These are phyloP conservation scores for Chromera velia DNA, from an alignment of 73 alveolate genomes.

Conservation along the genomic window DNA sequence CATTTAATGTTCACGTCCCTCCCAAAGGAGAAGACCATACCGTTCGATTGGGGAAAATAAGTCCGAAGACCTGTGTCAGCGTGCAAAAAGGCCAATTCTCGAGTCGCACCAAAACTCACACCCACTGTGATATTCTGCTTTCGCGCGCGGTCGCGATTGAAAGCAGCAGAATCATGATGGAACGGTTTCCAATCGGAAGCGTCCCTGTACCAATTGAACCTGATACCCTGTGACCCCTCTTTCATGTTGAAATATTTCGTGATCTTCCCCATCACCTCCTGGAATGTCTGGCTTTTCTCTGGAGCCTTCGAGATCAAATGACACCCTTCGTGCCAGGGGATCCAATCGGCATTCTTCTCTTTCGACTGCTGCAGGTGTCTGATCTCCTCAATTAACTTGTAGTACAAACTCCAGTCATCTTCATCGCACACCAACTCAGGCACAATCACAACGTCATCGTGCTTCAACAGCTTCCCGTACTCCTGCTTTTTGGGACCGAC, in stretches of 20 bases:
- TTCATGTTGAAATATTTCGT: constrained; percentile 20
- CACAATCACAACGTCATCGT: constrained; percentile 32
- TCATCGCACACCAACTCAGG: constrained; percentile 39
- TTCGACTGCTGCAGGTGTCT: neutral
- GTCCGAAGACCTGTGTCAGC: constrained; percentile 21
- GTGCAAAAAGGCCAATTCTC: constrained; percentile 33
- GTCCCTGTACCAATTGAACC: constrained; percentile 38
- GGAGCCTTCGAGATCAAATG: constrained; percentile 24
- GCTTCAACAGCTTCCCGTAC: constrained; percentile 14
- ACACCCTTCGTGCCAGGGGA: constrained; percentile 42
- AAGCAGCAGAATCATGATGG: constrained; percentile 40
- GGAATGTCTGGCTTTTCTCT: constrained; percentile 7
- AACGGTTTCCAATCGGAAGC: constrained; percentile 42
- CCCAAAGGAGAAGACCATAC: constrained; percentile 38
- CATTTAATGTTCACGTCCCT: constrained; percentile 32
- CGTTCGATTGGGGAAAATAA: constrained; percentile 30
- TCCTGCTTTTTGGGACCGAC: neutral
- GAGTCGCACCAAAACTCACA: constrained; percentile 21
- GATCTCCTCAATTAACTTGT: constrained; percentile 28
- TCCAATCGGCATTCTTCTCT: constrained; percentile 24
- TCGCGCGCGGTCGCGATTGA: constrained; percentile 17
- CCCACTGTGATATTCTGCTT: constrained; percentile 42
- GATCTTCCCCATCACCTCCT: constrained; percentile 10
- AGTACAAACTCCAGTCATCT: constrained; percentile 29
- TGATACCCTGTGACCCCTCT: constrained; percentile 20